Conservation (phyloP, 305 asterid species). For the Rubia tinctorum region DNA sequence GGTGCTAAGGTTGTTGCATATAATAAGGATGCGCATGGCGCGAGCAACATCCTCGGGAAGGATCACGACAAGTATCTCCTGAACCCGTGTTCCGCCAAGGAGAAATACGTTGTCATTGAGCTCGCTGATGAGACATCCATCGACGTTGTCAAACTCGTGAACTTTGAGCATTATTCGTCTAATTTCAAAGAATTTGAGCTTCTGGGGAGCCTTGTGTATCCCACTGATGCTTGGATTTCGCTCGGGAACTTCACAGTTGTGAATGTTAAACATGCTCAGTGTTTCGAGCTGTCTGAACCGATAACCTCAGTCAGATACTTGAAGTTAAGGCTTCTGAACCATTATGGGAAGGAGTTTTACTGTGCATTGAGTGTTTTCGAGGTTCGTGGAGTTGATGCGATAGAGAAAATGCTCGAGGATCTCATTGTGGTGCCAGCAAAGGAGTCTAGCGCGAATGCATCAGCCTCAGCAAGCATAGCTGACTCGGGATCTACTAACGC, state of each 20-base stretch:
- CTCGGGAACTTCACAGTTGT: slow-evolving; percentile 80
- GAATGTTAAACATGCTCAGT: slow-evolving; percentile 80
- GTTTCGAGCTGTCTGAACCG: slow-evolving; percentile 82
- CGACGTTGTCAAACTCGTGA: slow-evolving; percentile 85
- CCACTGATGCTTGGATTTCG: slow-evolving; percentile 68
- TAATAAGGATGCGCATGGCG: slow-evolving; percentile 92
- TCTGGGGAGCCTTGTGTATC: slow-evolving; percentile 73
- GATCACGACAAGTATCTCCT: slow-evolving; percentile 91
- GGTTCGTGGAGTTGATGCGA: slow-evolving; percentile 95
- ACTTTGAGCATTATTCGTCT: slow-evolving; percentile 89
- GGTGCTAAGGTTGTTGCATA: slow-evolving; percentile 93
- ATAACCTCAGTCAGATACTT: slow-evolving; percentile 80
- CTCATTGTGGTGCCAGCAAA: slow-evolving; percentile 64
- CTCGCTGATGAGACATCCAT: slow-evolving; percentile 87
- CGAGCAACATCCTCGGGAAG: slow-evolving; percentile 69
- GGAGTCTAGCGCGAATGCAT: slow-evolving; percentile 46
- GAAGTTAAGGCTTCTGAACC: slow-evolving; percentile 71
- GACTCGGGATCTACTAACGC: slow-evolving; percentile 34
- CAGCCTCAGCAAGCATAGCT: slow-evolving; percentile 32
- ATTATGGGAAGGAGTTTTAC: slow-evolving; percentile 95
- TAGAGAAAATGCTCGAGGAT: slow-evolving; percentile 98
- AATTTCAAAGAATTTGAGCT: slow-evolving; percentile 81
- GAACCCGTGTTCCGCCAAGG: slow-evolving; percentile 80
- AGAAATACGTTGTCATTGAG: slow-evolving; percentile 71
- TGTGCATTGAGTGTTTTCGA: slow-evolving; percentile 84